Conservation (phyloP, 805 yeast genomes). For the Monosporozyma aerobia region DNA sequence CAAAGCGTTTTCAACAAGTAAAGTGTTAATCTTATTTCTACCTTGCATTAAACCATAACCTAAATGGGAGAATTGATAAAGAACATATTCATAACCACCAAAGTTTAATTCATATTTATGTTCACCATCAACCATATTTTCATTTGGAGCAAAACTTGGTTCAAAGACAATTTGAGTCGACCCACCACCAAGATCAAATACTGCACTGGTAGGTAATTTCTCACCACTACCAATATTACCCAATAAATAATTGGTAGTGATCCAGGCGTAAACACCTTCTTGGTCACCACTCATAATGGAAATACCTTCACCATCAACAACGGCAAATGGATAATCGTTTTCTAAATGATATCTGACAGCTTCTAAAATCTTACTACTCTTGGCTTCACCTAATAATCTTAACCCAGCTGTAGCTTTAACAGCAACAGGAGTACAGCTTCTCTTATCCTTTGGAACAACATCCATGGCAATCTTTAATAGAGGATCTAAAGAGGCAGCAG, state of each 20-base stretch:
- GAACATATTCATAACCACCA: slow-evolving; percentile 69
- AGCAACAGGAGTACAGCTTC: slow-evolving; percentile 83
- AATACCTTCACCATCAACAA: slow-evolving; percentile 78
- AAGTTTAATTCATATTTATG: slow-evolving; percentile 73
- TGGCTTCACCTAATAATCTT: slow-evolving; percentile 70
- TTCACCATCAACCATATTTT: slow-evolving; percentile 73
- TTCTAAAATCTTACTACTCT: slow-evolving; percentile 58
- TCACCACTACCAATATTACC: slow-evolving; percentile 81
- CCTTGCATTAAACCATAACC: slow-evolving; percentile 97
- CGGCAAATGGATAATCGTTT: slow-evolving; percentile 81
- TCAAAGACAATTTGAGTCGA: slow-evolving; percentile 98
- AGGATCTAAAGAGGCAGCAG: slow-evolving; percentile 85
- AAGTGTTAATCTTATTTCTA: slow-evolving; percentile 65
- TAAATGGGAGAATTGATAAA: slow-evolving; percentile 90
- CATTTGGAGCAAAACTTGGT: slow-evolving; percentile 61
- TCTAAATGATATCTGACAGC: slow-evolving; percentile 74
- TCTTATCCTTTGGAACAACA: slow-evolving; percentile 63
- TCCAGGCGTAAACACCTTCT: slow-evolving; percentile 99
- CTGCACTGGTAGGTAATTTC: slow-evolving; percentile 85
- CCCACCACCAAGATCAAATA: slow-evolving; percentile 97
- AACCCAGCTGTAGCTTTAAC: slow-evolving; percentile 98
- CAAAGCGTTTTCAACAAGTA: slow-evolving; percentile 47
- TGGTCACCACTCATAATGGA: slow-evolving; percentile 93
- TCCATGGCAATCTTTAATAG: slow-evolving; percentile 67
- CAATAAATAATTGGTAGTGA: slow-evolving; percentile 84